Base-by-base conservation (phyloP, 176 grass and related monocot genomes). In the Aegilops sharonensis region DNA sequence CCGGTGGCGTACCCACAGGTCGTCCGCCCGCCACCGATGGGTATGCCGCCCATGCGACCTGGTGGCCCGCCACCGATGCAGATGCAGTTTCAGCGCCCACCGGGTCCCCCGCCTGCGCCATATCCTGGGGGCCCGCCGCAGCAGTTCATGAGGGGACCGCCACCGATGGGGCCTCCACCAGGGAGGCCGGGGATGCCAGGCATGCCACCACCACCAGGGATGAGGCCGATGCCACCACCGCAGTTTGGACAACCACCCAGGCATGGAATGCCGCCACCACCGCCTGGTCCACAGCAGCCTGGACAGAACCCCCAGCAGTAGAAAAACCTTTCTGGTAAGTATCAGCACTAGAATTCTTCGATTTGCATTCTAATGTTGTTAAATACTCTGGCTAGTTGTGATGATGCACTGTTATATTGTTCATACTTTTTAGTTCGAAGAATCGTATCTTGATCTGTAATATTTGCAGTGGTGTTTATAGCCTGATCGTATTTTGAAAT, bases 1-100 rank as follows among this genome's bases (percentile, higher is more conserved):
- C 91, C 93, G 6, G 85, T 98, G 37, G 83, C 89, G 10, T 98
- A 98, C 83, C 95, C 95, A 52, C 95, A 95, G 92, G 93, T 98
- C 31, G 68, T 89, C 40, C 90, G 93, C 64, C 93, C 93, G 30
- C 93, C 50, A 17, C 50, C 93, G 9, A 89, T 89, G 40, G 66
- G 78, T 17, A 34, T 72, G 64, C 86, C 64, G 23, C 86, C 72
- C 5, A 81, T 89, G 69, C 80, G 89, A 3, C 87, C 66, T 50
- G 87, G 93, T 25, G 85, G 85, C 13, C 89, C 84, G 36, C 89
- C 84, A 2, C 81, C 32, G 47, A 88, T 90, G 92, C 83, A 37
- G 32, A 85, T 92, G 81, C 96, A 66, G 79, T 99, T 94, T 85
- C 78, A 87, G 64, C 85, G 90, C 13, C 89, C 94, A 7, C 94